These are phyloP conservation scores for Globisporangium perplexum DNA, from an alignment of 352 stramenopile genomes.

Conservation along the genomic window DNA sequence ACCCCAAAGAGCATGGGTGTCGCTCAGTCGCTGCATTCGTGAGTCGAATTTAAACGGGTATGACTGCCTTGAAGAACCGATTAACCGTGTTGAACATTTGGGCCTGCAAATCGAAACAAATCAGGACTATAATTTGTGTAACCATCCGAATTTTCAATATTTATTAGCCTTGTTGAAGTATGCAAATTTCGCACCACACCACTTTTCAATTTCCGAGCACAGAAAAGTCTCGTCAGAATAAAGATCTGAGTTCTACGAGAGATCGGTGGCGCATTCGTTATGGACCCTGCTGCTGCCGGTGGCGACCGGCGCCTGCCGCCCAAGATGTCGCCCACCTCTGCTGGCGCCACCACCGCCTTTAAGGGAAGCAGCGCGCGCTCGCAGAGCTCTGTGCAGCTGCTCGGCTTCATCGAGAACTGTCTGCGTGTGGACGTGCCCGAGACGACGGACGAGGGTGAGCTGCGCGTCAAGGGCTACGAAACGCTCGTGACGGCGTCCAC, in stretches of 20 bases:
- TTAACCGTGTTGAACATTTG: too few relatives aligned
- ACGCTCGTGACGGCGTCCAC: slow-evolving; percentile 66
- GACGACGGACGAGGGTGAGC: slow-evolving; percentile 55
- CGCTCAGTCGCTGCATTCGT: too few relatives aligned
- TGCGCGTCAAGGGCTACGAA: slow-evolving; percentile 69
- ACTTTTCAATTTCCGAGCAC: neutral
- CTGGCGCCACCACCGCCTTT: slow-evolving; percentile 14
- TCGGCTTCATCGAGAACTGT: slow-evolving; percentile 72
- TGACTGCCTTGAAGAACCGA: too few relatives aligned
- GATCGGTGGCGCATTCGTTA: neutral
- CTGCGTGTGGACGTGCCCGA: slow-evolving; percentile 35
- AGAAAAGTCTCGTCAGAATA: too few relatives aligned
- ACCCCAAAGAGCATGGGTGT: too few relatives aligned
- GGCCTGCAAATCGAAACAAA: too few relatives aligned
- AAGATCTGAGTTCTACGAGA: too few relatives aligned
- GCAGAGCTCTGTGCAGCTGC: slow-evolving; percentile 80
- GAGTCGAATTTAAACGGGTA: too few relatives aligned
- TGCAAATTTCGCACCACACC: neutral
- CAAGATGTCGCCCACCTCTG: slow-evolving; percentile 7
- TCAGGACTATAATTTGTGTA: neutral
- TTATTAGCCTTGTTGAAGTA: neutral
- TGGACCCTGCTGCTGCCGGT: neutral
- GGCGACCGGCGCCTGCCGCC: neutral
- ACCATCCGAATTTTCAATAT: too few relatives aligned
- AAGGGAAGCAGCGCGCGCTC: slow-evolving; percentile 36